Base-by-base conservation (phyloP, 768 basidiomycete genomes). In the Podaxis sp. region DNA sequence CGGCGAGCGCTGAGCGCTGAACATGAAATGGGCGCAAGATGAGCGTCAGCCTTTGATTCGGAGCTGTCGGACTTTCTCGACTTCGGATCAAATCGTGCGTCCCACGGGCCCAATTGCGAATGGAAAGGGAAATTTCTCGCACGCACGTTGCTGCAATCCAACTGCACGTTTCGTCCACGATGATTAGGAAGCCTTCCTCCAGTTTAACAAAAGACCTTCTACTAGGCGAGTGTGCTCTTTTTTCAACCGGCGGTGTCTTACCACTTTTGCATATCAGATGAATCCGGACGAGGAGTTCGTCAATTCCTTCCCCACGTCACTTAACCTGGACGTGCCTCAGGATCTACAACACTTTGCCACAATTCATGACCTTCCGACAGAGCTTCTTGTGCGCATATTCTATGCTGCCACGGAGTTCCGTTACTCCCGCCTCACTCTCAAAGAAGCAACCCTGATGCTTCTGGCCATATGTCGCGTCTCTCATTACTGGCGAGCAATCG, bases 371-470 rank as follows among this genome's bases (percentile, higher is more conserved):
- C 22, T 60, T 25, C 59, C 59, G 12, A 52, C 37, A 29, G 59
- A 52, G 13, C 50, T 60, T 40, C 59, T 60, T 17, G 25, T 53
- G 13, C 59, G 59, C 13, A 25, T 53, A 7, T 53, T 52, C 51
- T 52, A 12, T 19, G 24, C 15, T 29, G 50, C 59, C 22, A 41
- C 59, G 6, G 50, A 52, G 11, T 60, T 53, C 27, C 59, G 40
- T 9, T 53, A 52, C 19, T 53, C 50, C 25, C 8, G 25, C 40
- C 37, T 52, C 37, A 53, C 51, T 25, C 59, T 60, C 19, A 40
- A 15, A 3, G 49, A 59, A 5, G 59, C 50, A 8, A 43, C 50
- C n/a, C 15, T 29, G 24, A 27, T 53, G 9, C 22, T 60, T 8
- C 22, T 60, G 11, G 19, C 24, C 8, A 43, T 52, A 2, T 52